A percentile compares a stretch with the other conserved stretches of the same genome.
Evolutionary conservation across 176 grass and related monocot genomes (phyloP).

Genomic region (Juncus inflexus): DNA sequence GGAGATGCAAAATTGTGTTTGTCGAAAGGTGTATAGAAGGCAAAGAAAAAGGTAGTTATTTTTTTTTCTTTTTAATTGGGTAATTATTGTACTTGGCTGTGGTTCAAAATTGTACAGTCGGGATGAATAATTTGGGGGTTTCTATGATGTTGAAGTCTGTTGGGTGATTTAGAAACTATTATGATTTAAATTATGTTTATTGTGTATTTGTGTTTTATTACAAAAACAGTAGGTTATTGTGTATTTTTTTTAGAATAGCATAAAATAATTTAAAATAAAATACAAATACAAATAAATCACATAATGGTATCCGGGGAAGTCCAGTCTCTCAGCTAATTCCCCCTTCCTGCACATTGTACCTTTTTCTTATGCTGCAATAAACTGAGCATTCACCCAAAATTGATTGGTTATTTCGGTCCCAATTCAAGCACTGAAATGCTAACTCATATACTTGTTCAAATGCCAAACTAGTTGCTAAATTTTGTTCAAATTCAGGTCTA

Average conservation of each 20-base stretch:
- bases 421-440: constrained; percentile 22
- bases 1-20: background rate
- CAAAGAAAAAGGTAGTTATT: constrained; percentile 14
- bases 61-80: constrained; percentile 2
- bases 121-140: too few species aligned
- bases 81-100: too few species aligned
- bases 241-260: background rate
- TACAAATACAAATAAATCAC: too few species aligned
- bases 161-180: too few species aligned
- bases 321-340: background rate
- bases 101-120: too few species aligned
- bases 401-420: constrained; percentile 8
- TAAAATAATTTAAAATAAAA: too few species aligned
- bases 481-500: constrained; percentile 36
- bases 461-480: constrained; percentile 4
- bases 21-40: constrained; percentile 15
- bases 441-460: constrained; percentile 36
- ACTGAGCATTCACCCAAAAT: constrained; percentile 28
- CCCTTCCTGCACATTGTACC: constrained; percentile 1
- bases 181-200: background rate
- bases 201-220: background rate
- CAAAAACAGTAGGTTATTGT: background rate
- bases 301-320: background rate
- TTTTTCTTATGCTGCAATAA: constrained; percentile 30
- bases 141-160: too few species aligned